Conservation (phyloP, 139 green algal species). For the Eudorina sp. region DNA sequence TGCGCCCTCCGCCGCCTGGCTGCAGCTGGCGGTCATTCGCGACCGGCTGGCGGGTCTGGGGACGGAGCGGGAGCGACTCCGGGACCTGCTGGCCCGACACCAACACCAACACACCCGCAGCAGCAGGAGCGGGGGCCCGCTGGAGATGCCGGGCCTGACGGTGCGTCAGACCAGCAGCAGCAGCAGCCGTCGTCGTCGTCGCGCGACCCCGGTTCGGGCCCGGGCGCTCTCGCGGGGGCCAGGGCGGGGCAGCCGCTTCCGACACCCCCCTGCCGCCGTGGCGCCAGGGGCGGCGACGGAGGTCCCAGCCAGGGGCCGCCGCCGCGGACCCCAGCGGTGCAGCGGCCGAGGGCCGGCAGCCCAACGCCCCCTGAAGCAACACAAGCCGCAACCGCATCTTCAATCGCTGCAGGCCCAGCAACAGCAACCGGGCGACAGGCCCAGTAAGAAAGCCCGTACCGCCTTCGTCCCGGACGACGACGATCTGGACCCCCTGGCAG, state of each 20-base stretch:
- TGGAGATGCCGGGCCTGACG: no score
- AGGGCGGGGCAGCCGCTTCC: not conserved
- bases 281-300: not conserved
- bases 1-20: no score
- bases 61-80: constrained; percentile 81
- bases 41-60: constrained; percentile 69
- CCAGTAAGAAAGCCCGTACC: not conserved
- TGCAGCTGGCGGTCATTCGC: constrained; percentile 52
- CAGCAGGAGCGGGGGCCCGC: not conserved
- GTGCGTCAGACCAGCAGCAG: not conserved
- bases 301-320: not conserved
- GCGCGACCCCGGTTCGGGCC: constrained; percentile 17
- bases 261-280: not conserved
- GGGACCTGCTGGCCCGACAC: not conserved
- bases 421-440: not conserved
- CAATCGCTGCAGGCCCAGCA: not conserved
- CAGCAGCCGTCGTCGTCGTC: not conserved
- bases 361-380: no score
- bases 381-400: not conserved
- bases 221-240: not conserved
- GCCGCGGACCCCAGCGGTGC: no score
- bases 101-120: not conserved
- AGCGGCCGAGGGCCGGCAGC: no score
- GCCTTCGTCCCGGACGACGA: not conserved
- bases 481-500: not conserved